These are phyloP conservation scores for Croton laevigatus DNA, from an alignment of 441 rosid species.

Conservation along the genomic window DNA sequence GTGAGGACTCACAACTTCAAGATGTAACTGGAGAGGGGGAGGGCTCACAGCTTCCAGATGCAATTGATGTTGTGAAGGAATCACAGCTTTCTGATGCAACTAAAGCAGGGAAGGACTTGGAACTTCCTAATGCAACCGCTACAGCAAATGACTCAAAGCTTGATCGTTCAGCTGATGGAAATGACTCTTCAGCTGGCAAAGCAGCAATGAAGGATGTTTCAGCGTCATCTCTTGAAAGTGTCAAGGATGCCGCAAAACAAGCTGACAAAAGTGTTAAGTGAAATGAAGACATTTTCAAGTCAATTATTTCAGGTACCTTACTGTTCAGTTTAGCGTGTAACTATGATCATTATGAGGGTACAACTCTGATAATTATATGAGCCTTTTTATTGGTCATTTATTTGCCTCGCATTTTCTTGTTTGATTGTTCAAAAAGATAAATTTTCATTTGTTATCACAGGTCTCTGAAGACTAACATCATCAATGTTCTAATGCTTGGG, in stretches of 20 bases:
- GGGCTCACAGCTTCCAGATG: slow-evolving; percentile 1
- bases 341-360: background rate
- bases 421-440: background rate
- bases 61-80: background rate
- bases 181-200: slow-evolving; percentile 28
- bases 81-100: slow-evolving; percentile 12
- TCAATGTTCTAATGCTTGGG: background rate
- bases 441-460: background rate
- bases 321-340: background rate
- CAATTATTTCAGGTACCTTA: slow-evolving; percentile 23
- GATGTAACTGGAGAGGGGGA: slow-evolving; percentile 8
- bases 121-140: slow-evolving; percentile 1
- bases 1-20: background rate
- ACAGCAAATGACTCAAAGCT: slow-evolving; percentile 15
- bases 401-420: background rate
- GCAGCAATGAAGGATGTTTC: slow-evolving; percentile 30
- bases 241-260: slow-evolving; percentile 29
- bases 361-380: background rate
- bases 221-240: slow-evolving; percentile 28
- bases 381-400: background rate
- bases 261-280: slow-evolving; percentile 26
- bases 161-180: slow-evolving; percentile 23
- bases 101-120: background rate
- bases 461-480: slow-evolving; percentile 1
- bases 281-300: slow-evolving; percentile 19